Conservation (phyloP, 495 filamentous ascomycete species). For the Pseudomonodictys pantanalensis region DNA sequence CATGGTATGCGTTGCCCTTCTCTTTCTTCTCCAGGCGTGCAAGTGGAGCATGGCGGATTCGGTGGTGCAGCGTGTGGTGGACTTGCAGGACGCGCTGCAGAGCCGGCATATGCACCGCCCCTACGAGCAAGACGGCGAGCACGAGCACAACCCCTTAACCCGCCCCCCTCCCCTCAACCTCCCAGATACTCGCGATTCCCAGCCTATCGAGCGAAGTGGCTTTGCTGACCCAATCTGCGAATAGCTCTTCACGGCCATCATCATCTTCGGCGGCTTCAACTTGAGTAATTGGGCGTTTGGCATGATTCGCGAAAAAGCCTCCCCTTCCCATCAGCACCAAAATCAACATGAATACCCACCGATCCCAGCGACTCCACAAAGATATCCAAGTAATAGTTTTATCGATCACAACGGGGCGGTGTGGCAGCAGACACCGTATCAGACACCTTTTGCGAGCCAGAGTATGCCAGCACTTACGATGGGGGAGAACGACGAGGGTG, state of each 20-base stretch:
- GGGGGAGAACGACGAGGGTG: neutral
- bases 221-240: constrained; percentile 41
- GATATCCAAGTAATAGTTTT: constrained; percentile 34
- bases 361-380: constrained; percentile 40
- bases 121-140: too few species aligned
- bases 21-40: constrained; percentile 14
- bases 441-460: constrained; percentile 15
- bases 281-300: constrained; percentile 58
- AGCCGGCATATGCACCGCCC: neutral
- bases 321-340: constrained; percentile 8
- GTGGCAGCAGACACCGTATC: constrained; percentile 3
- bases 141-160: too few species aligned
- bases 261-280: constrained; percentile 55
- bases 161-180: neutral
- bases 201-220: neutral
- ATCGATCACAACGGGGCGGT: constrained; percentile 20
- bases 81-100: neutral
- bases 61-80: neutral
- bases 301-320: constrained; percentile 41
- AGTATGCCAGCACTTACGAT: constrained; percentile 9
- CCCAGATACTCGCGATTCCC: neutral
- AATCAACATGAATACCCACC: constrained; percentile 26
- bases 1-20: constrained; percentile 49
- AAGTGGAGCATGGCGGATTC: neutral
- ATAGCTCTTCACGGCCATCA: constrained; percentile 47